Evolutionary conservation across 495 filamentous ascomycete species (phyloP).

Genomic region (Pyrenula massariospora): DNA sequence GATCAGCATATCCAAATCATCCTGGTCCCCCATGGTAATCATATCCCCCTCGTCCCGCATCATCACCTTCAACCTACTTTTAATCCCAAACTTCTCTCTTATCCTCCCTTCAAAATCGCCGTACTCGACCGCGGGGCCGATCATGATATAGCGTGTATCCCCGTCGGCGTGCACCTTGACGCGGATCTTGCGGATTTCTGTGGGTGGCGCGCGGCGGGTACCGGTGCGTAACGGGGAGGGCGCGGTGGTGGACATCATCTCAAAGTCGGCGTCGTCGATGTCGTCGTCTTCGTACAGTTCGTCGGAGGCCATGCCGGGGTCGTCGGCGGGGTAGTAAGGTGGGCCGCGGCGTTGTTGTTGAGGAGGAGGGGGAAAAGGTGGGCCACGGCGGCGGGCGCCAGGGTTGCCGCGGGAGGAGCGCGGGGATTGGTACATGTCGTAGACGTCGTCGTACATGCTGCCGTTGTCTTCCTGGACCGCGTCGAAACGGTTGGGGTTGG

Average conservation of each 20-base stretch:
- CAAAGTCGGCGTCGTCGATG: conserved; percentile 62
- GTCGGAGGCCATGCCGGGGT: conserved; percentile 44
- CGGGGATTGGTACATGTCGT: conserved; percentile 51
- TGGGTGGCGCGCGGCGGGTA: conserved; percentile 17
- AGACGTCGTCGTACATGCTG: conserved; percentile 49
- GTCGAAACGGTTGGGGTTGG: conserved; percentile 22
- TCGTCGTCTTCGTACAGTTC: conserved; percentile 51
- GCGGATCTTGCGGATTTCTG: conserved; percentile 50
- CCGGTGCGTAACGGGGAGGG: conserved; percentile 12
- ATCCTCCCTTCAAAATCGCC: conserved; percentile 64
- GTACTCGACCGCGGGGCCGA: conserved; percentile 61
- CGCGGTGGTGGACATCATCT: conserved; percentile 49
- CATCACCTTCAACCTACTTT: conserved; percentile 65
- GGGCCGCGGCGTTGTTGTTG: conserved; percentile 27
- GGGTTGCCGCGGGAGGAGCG: conserved; percentile 11
- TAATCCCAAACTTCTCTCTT: conserved; percentile 71
- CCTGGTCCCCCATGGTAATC: conserved; percentile 94
- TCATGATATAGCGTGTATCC: conserved; percentile 91
- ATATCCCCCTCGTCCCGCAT: conserved; percentile 81
- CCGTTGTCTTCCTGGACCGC: conserved; percentile 38
- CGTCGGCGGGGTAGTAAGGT: conserved; percentile 69
- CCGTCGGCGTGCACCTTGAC: conserved; percentile 80
- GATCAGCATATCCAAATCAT: conserved; percentile 85
- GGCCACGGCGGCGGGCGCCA: conserved; percentile 8
- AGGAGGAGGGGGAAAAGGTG: conserved; percentile 18